Evolutionary conservation across 257 asterid species (phyloP), one percentile per base, ranked within the genome.

Genomic region (Fraxinus americana): DNA sequence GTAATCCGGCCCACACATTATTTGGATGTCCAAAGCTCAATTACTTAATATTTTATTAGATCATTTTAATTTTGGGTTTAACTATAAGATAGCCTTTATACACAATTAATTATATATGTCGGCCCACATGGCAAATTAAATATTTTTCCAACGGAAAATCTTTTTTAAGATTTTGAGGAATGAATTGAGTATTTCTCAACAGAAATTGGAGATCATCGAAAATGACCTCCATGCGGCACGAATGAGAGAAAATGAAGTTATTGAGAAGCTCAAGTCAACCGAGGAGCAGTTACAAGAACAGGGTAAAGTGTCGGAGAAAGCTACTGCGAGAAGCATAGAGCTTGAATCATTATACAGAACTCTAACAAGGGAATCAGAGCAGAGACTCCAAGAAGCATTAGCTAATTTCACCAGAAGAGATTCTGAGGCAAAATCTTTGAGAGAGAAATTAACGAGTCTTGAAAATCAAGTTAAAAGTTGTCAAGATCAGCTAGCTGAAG

Each of bases 211-310:
- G 75, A 83, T 85, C 84, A 79, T 88, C 5, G 97, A 93, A 68
- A 86, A 82, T 74, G 94, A 90, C 70, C 88, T 95, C 32, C 85
- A 75, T 75, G 87, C 85, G 75, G 81, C 92, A 71, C 90, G 79
- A 29, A 70, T 78, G 77, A 92, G 85, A 79, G 94, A 95, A 74
- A 77, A 80, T 41, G 90, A 85, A 78, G 81, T 85, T 48, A 72
- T 79, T 75, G 91, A 86, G 83, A 91, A 90, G 89, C 97, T 94
- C 13, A 91, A 90, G 86, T 81, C 85, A 71, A 90, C 92, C 0
- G 97, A 94, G 83, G 94, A 91, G 77, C 89, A 88, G 83, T 85
- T 91, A 7, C 92, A 89, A 83, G 84, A 85, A 77, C 92, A 90
- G 67, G 88, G 84, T 68, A 81, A 78, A 45, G 74, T 80, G 67